Evolutionary conservation across 2,329 filamentous ascomycete species (phyloP).

Genomic region (Colletotrichum theobromicola): DNA sequence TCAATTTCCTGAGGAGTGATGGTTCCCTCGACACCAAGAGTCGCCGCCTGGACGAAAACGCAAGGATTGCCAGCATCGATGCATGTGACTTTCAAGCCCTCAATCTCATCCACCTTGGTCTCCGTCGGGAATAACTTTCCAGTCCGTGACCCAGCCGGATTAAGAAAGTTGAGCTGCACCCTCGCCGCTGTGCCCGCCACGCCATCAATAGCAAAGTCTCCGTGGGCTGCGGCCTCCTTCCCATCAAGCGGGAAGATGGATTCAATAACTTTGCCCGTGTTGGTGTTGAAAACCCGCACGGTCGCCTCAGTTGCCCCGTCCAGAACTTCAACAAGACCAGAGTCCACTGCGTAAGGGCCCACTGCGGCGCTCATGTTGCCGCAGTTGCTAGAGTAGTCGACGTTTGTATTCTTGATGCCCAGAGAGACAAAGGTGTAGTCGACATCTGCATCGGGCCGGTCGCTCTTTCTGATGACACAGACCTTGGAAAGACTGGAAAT

Average conservation of each 20-base stretch:
- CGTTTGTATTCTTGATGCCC: slow-evolving; percentile 62
- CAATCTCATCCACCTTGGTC: slow-evolving; percentile 54
- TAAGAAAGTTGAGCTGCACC: slow-evolving; percentile 65
- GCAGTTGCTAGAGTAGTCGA: slow-evolving; percentile 75
- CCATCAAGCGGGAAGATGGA: slow-evolving; percentile 59
- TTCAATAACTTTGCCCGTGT: slow-evolving; percentile 69
- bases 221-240: slow-evolving; percentile 50
- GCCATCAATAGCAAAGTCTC: slow-evolving; percentile 67
- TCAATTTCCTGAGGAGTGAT: slow-evolving; percentile 61
- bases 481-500: slow-evolving; percentile 74
- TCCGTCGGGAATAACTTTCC: slow-evolving; percentile 66
- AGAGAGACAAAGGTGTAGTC: slow-evolving; percentile 77
- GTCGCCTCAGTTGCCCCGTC: slow-evolving; percentile 38
- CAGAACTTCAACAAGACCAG: slow-evolving; percentile 44
- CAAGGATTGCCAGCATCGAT: slow-evolving; percentile 70
- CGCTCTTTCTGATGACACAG: slow-evolving; percentile 64
- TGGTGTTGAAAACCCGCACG: slow-evolving; percentile 73
- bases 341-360: slow-evolving; percentile 68
- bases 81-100: slow-evolving; percentile 56
- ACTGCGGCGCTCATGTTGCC: slow-evolving; percentile 76
- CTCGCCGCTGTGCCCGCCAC: slow-evolving; percentile 63
- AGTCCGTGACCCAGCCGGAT: slow-evolving; percentile 69
- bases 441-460: slow-evolving; percentile 57
- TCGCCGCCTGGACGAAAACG: slow-evolving; percentile 62
- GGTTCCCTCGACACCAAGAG: slow-evolving; percentile 54